Base-by-base conservation (phyloP, 2,329 filamentous ascomycete genomes). In the Alternaria sp. region DNA sequence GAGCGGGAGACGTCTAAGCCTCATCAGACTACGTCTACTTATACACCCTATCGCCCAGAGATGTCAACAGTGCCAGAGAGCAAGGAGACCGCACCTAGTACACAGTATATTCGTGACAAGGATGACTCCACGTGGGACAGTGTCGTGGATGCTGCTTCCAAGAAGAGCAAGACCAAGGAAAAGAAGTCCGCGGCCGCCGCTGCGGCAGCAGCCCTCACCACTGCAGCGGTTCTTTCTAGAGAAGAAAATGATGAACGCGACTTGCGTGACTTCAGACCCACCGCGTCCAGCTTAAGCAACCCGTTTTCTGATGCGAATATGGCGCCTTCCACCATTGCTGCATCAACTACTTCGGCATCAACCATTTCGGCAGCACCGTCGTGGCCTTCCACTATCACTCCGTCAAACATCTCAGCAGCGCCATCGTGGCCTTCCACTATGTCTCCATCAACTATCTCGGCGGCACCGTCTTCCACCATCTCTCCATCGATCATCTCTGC, bases 1-100 rank as follows among this genome's bases (percentile, higher is more conserved):
- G 79, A 81, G 58, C 73, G 68, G 9, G 75, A 78, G 12, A 68
- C 66, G 24, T 71, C 76, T 9, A 68, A 77, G 22, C 70, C 71
- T 30, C 32, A 36, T 11, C 67, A 62, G 20, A 70, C 68, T 46
- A 72, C 61, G 6, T 72, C 72, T 11, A 73, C 72, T 1, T 75
- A 72, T 26, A 58, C 64, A 22, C 59, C 71, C 2, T 80, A 80
- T 60, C 70, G 70, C 38, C 64, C 70, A 16, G 68, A 72, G n/a
- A 66, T 74, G 18, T 46, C 65, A 1, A 57, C 64, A 22, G 53
- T 61, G 16, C 41, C 69, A 7, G 61, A 67, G 32, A 52, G 60
- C 7, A 61, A 63, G 36, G 66, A 77, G 28, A 63, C 72, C 22
- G 65, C 72, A 7, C 57, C 68, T 2, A 75, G 75, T 53, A 75